phyloP scores from a whole-genome alignment of 192 early-diverging fungal genomes.

The Coemansia biformis region DNA sequence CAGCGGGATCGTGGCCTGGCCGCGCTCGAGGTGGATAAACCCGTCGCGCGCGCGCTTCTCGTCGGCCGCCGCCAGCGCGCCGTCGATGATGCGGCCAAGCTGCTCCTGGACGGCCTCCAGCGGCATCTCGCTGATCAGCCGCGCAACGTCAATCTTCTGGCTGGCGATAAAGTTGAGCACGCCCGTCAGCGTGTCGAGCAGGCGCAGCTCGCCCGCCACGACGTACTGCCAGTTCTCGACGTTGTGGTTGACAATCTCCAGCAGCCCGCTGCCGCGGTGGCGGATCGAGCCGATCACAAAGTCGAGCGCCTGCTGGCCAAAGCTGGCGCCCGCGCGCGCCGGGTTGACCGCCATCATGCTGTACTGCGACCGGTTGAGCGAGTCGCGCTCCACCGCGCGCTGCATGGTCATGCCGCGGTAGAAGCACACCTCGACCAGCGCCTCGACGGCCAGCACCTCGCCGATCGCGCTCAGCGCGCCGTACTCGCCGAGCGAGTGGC shows the following conservation, averaged over 20 bases:
- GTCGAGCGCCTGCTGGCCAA: conserved; percentile 68
- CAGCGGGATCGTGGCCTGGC: conserved; percentile 83
- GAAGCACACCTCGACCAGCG: conserved; percentile 86
- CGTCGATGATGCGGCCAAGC: conserved; percentile 53
- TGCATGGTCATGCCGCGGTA: conserved; percentile 99
- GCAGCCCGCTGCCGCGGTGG: conserved; percentile 58
- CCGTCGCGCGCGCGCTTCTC: no score
- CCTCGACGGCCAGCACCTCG: conserved; percentile 70
- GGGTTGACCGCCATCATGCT: conserved; percentile 96
- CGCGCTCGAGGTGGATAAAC: conserved; percentile 39
- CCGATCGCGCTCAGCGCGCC: conserved; percentile 79
- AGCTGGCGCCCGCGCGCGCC: conserved; percentile 68
- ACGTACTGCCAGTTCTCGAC: conserved; percentile 96
- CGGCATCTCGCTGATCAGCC: no score
- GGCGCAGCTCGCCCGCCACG: conserved; percentile 82
- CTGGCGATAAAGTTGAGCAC: no score
- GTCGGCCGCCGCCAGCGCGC: conserved; percentile 1
- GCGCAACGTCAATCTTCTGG: no score
- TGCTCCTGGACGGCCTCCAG: conserved; percentile 45
- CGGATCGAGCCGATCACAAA: conserved; percentile 59
- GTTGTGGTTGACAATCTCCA: conserved; percentile 98
- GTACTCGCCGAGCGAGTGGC: conserved; percentile 95
- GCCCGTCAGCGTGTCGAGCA: no score
- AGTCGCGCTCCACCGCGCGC: conserved; percentile 79
- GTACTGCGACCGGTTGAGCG: conserved; percentile 75